Percentiles rank a stretch among this genome's conserved stretches.
Evolutionary conservation across 306 rosid species (phyloP).

Genomic region (Cicer chorassanicum): DNA sequence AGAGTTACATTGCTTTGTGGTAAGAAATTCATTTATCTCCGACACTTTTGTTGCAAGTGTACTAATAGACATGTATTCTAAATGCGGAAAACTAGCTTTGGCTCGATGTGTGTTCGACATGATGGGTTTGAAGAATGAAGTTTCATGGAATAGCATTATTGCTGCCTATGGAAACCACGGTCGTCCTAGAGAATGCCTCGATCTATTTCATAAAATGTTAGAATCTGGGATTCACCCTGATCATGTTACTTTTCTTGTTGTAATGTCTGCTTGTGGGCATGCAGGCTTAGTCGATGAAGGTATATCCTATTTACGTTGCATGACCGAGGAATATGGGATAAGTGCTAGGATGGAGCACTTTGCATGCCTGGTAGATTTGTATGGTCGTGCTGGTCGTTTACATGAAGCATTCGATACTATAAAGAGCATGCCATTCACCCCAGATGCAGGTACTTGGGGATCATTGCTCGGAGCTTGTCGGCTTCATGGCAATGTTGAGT

Average conservation of each 20-base stretch:
- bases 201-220: constrained; percentile 65
- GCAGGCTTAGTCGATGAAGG: constrained; percentile 74
- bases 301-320: constrained; percentile 59
- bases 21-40: constrained; percentile 54
- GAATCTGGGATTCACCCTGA: constrained; percentile 67
- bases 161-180: constrained; percentile 85
- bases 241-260: constrained; percentile 81
- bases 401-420: constrained; percentile 72
- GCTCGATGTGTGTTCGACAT: constrained; percentile 64
- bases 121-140: constrained; percentile 74
- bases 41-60: constrained; percentile 69
- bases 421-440: constrained; percentile 71
- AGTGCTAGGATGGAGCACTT: constrained; percentile 77
- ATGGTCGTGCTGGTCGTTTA: constrained; percentile 75
- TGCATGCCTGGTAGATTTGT: constrained; percentile 79
- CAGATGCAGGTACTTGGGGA: constrained; percentile 91
- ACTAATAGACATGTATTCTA: constrained; percentile 81
- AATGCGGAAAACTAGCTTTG: constrained; percentile 73
- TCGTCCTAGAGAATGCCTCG: constrained; percentile 56
- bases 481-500: constrained; percentile 75
- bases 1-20: constrained; percentile 69
- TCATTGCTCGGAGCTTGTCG: constrained; percentile 86
- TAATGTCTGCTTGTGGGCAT: constrained; percentile 86
- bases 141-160: constrained; percentile 84
- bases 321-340: constrained; percentile 66